Base-by-base conservation (phyloP, 331 rosid species). In the Dryas integrifolia region DNA sequence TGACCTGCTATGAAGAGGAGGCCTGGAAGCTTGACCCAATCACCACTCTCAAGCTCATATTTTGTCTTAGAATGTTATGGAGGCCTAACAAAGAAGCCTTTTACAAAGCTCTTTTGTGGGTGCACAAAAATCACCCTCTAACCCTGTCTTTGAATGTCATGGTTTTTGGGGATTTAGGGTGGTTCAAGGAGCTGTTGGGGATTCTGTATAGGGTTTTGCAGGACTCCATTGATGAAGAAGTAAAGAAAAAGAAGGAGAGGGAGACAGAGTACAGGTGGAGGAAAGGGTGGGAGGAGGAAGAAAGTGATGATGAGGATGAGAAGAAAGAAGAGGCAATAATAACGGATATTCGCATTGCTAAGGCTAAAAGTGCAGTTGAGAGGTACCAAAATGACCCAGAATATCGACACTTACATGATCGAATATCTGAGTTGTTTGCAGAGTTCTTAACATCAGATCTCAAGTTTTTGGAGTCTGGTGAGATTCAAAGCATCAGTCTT, bases 401-500 rank as follows among this genome's bases (percentile, higher is more conserved):
- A 2, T 67, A 67, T 30, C 6, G 58, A 4, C 13, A 3, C 45
- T 48, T 67, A 16, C 71, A 67, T 0, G 45, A 67, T 13, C 45
- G 45, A 26, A 47, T 67, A 67, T 47, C 71, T 2, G 58, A 47
- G 9, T 8, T 67, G 71, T 48, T 67, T 67, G 71, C 50, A 14
- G 45, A 48, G 11, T 9, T 26, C 0, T 30, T 48, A 44, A 26
- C 7, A 4, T 66, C 71, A 13, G 71, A 66, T 66, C 11, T 66
- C 7, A 30, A 4, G 24, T 66, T 14, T 38, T 13, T 66, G 57
- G 58, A 50, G 18, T 49, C 71, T 1, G 57, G 58, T 26, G 71
- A 35, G 16, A 30, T 66, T 66, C 15, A 8, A 47, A 24, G n/a
- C 1, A 26, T 66, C 18, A 66, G 58, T 13, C 12, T 12, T 65